Evolutionary conservation across 2,329 filamentous ascomycete genomes (phyloP).

Genomic region (Microascus cirrosus): DNA sequence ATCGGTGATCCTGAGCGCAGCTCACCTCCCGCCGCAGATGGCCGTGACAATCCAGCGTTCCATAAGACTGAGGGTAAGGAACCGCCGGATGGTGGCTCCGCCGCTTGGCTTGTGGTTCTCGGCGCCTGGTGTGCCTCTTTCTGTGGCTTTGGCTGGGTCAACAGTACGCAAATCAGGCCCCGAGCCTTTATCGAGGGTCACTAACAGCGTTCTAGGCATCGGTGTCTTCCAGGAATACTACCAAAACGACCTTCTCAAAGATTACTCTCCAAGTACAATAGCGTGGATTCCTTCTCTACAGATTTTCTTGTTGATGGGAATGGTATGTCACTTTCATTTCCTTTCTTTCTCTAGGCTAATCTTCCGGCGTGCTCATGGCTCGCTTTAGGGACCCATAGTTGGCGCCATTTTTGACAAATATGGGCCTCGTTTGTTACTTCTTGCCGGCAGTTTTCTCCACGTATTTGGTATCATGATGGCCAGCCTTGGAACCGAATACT

Average conservation of each 20-base stretch:
- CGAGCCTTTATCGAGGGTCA: background rate
- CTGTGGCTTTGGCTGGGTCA: slow-evolving; percentile 27
- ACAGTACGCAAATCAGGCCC: slow-evolving; percentile 11
- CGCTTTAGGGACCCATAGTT: slow-evolving; percentile 41
- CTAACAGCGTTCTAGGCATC: slow-evolving; percentile 16
- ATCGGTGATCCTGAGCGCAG: no score
- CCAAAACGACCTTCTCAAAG: slow-evolving; percentile 30
- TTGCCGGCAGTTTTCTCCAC: slow-evolving; percentile 40
- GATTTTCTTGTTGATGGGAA: slow-evolving; percentile 40
- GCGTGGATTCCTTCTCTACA: slow-evolving; percentile 52
- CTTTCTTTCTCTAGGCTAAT: background rate
- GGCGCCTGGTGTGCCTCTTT: slow-evolving; percentile 28
- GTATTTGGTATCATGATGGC: slow-evolving; percentile 33
- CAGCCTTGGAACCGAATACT: slow-evolving; percentile 24
- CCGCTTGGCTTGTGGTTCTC: slow-evolving; percentile 26
- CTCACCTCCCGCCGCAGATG: background rate
- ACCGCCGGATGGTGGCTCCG: slow-evolving; percentile 16
- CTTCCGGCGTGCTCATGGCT: background rate
- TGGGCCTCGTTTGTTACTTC: slow-evolving; percentile 44
- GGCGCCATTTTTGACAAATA: slow-evolving; percentile 52
- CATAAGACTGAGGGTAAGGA: background rate
- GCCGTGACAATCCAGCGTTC: background rate
- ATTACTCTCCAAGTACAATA: slow-evolving; percentile 41
- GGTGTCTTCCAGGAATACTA: slow-evolving; percentile 51
- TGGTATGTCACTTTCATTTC: slow-evolving; percentile 20